Percentiles rank a stretch among this genome's conserved stretches.
Evolutionary conservation across 2,329 filamentous ascomycete species (phyloP).

Genomic region (Fusarium clavum): DNA sequence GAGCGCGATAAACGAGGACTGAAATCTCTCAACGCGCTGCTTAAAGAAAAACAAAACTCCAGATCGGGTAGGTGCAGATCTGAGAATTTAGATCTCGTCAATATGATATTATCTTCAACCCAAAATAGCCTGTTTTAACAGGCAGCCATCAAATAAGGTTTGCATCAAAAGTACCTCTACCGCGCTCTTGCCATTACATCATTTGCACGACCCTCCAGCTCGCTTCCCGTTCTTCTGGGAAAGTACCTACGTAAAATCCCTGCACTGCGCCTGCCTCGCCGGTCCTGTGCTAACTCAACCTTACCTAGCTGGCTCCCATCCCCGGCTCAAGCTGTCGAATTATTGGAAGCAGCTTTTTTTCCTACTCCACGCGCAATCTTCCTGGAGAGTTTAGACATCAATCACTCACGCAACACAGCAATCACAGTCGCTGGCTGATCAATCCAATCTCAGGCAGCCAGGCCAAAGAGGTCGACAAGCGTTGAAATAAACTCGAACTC

Average conservation of each 20-base stretch:
- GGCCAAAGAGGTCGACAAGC: background rate
- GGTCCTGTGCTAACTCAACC: constrained; percentile 24
- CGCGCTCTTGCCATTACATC: constrained; percentile 44
- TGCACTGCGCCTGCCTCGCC: constrained; percentile 19
- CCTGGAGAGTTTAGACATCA: background rate
- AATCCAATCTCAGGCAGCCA: constrained; percentile 32
- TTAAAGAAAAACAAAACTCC: background rate
- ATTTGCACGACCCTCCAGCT: constrained; percentile 35
- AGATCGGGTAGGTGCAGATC: background rate
- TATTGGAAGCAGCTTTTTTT: constrained; percentile 38
- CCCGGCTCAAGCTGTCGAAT: constrained; percentile 25
- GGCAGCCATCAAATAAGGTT: background rate
- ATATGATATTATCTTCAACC: background rate
- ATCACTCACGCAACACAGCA: constrained; percentile 7
- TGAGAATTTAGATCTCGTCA: background rate
- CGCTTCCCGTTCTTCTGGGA: constrained; percentile 40
- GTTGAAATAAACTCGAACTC: background rate
- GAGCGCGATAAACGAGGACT: background rate
- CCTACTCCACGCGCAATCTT: constrained; percentile 28
- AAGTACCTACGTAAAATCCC: constrained; percentile 12
- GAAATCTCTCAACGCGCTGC: background rate
- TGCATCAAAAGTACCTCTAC: constrained; percentile 13
- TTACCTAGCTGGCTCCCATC: constrained; percentile 14
- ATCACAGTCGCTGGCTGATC: constrained; percentile 25
- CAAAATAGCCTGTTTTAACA: background rate